Conservation (phyloP, 331 rosid genomes). For the Acacia concinna region DNA sequence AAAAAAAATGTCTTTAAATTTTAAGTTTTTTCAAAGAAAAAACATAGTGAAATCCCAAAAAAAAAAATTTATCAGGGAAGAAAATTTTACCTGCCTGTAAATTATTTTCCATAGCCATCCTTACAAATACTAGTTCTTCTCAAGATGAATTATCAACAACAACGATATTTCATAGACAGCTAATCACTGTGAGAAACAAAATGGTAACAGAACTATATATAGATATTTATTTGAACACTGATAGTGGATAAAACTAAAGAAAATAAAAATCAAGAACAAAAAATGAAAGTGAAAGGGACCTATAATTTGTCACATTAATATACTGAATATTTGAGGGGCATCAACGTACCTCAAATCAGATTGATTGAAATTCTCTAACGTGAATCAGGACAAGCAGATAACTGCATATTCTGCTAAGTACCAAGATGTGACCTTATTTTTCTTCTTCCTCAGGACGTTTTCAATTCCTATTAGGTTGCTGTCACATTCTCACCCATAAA, state of each 20-base stretch:
- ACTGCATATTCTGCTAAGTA: background rate
- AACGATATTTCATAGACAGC: background rate
- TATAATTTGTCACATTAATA: background rate
- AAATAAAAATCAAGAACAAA: background rate
- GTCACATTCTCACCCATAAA: background rate
- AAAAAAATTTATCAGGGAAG: no score
- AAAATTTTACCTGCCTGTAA: no score
- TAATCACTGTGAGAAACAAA: background rate
- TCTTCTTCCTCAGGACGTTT: background rate
- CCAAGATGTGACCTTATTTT: slow-evolving; percentile 19
- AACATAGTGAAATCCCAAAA: no score
- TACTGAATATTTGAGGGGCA: slow-evolving; percentile 12
- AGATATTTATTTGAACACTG: background rate
- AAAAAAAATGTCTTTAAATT: no score
- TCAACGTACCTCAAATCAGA: background rate
- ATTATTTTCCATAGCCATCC: background rate
- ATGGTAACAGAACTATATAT: background rate
- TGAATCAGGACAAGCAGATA: slow-evolving; percentile 32
- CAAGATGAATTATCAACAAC: no score
- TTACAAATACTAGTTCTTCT: background rate
- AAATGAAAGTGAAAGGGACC: slow-evolving; percentile 17
- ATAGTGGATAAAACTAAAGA: background rate
- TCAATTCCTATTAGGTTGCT: background rate
- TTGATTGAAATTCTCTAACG: slow-evolving; percentile 12
- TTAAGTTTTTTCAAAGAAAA: no score